A percentile compares a stretch with the other conserved stretches of the same genome.
phyloP scores from a whole-genome alignment of 495 filamentous ascomycete genomes.

The Margaritispora aquatica region DNA sequence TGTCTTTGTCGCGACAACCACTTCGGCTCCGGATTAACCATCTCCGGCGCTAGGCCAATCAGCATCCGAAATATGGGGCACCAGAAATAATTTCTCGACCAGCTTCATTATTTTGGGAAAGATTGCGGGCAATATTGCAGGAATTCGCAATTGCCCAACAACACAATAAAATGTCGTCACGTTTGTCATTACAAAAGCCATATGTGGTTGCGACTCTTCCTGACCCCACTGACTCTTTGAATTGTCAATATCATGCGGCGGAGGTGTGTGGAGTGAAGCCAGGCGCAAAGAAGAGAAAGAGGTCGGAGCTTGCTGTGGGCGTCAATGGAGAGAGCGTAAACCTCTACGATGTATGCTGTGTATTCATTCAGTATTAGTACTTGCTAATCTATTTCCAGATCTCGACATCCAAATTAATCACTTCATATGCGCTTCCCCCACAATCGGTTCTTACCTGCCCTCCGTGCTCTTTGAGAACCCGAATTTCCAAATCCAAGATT shows the following conservation, averaged over 20 bases:
- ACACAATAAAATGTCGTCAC: constrained; percentile 38
- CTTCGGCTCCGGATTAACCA: background rate
- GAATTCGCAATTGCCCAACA: background rate
- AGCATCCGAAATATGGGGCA: background rate
- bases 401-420: constrained; percentile 69
- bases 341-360: constrained; percentile 73
- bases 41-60: background rate
- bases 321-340: constrained; percentile 89
- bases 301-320: constrained; percentile 73
- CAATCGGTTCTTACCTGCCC: constrained; percentile 72
- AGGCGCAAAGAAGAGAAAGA: constrained; percentile 75
- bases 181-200: constrained; percentile 47
- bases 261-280: constrained; percentile 65
- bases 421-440: constrained; percentile 80
- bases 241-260: constrained; percentile 53
- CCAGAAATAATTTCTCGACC: background rate
- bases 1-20: background rate
- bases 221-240: constrained; percentile 52
- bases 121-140: background rate
- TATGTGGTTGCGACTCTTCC: constrained; percentile 63
- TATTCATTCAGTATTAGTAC: no score
- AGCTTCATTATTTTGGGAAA: background rate
- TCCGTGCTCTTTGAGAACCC: constrained; percentile 66
- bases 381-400: constrained; percentile 46
- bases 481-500: constrained; percentile 43